Conservation (phyloP, 768 basidiomycete species). For the Russula dissimulans region DNA sequence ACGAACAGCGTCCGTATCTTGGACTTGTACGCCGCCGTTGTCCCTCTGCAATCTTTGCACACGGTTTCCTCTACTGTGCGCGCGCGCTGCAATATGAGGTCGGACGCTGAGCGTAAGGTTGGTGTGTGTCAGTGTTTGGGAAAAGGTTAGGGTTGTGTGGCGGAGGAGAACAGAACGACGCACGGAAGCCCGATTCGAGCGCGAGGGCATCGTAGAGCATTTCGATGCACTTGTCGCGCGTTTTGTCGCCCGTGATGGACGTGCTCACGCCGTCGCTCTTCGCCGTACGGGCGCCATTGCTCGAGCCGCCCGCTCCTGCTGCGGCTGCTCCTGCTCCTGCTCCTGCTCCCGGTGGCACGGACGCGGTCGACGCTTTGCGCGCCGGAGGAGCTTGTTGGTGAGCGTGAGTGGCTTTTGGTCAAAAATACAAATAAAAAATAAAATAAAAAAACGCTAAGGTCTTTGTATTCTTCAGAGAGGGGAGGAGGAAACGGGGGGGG, state of each 20-base stretch:
- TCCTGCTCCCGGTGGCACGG: background rate
- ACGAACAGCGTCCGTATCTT: slow-evolving; percentile 86
- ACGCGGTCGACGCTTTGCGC: slow-evolving; percentile 12
- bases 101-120: slow-evolving; percentile 40
- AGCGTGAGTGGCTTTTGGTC: background rate
- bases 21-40: slow-evolving; percentile 44
- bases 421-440: too few relatives aligned
- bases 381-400: slow-evolving; percentile 2
- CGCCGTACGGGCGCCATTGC: slow-evolving; percentile 39
- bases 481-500: background rate
- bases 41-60: slow-evolving; percentile 36
- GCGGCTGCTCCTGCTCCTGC: too few relatives aligned
- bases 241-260: slow-evolving; percentile 52
- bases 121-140: background rate
- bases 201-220: slow-evolving; percentile 90
- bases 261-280: slow-evolving; percentile 64
- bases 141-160: background rate
- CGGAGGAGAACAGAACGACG: too few relatives aligned
- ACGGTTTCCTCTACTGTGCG: slow-evolving; percentile 65
- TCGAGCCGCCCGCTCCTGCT: slow-evolving; percentile 22
- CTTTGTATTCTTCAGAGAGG: too few relatives aligned
- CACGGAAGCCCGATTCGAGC: slow-evolving; percentile 78
- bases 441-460: background rate
- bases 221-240: slow-evolving; percentile 80
- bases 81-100: slow-evolving; percentile 58